Percentiles rank a stretch among this genome's conserved stretches.
These are phyloP conservation scores for Lycium barbarum DNA, from an alignment of 257 asterid genomes.

Conservation along the genomic window DNA sequence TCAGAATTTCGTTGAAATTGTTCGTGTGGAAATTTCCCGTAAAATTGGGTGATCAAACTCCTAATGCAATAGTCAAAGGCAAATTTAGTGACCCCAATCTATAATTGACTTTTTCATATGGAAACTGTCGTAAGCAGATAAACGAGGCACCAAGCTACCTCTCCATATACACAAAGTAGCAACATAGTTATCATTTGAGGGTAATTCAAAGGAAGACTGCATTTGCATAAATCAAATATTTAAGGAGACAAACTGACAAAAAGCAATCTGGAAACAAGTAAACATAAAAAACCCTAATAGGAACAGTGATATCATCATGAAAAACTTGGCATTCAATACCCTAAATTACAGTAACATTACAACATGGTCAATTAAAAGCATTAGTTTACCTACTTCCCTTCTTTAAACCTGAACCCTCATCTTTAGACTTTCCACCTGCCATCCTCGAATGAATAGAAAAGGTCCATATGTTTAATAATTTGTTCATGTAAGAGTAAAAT, in stretches of 20 bases:
- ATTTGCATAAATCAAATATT: conserved; percentile 4
- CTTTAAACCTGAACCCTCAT: conserved; percentile 99
- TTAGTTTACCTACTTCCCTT: conserved; percentile 99
- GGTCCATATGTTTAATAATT: conserved; percentile 92
- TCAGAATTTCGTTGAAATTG: background rate
- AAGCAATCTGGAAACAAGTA: background rate
- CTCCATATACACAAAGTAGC: background rate
- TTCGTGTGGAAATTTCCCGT: background rate
- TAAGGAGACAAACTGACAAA: conserved; percentile 1
- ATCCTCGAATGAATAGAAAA: conserved; percentile 98
- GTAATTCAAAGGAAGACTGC: background rate
- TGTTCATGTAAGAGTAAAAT: conserved; percentile 67
- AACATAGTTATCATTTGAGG: conserved; percentile 6
- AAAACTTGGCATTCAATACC: conserved; percentile 44
- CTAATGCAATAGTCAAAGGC: background rate
- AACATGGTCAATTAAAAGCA: conserved; percentile 86
- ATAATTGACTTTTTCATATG: background rate
- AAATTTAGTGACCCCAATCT: background rate
- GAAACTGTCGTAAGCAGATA: background rate
- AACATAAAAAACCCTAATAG: conserved; percentile 44
- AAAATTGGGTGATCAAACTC: background rate
- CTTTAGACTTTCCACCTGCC: conserved; percentile 99
- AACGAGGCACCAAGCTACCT: conserved; percentile 3
- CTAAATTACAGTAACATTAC: conserved; percentile 57
- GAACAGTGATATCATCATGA: conserved; percentile 45